Percentiles rank a stretch among this genome's conserved stretches.
Evolutionary conservation across 345 rosid genomes (phyloP).

Genomic region (Isatis tinctoria): DNA sequence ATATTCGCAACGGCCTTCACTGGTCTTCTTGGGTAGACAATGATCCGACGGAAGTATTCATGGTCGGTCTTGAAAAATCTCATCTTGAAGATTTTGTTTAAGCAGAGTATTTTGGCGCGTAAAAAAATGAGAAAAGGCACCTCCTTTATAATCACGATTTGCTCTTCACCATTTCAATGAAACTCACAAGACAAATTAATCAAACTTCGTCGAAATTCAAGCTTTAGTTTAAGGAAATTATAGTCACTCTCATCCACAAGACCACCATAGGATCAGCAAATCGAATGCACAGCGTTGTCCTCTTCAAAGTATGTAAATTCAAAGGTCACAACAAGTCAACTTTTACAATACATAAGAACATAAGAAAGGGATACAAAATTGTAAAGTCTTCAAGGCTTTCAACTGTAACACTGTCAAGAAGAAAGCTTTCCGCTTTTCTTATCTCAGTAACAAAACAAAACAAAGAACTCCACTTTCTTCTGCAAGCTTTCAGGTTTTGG

Average conservation of each 20-base stretch:
- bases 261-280: not conserved
- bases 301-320: too few species aligned
- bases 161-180: not conserved
- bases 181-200: too few species aligned
- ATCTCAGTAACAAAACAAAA: not conserved
- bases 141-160: not conserved
- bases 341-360: not conserved
- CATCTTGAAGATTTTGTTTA: conserved; percentile 22
- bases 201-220: not conserved
- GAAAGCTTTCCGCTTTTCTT: not conserved
- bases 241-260: not conserved
- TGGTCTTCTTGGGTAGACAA: conserved; percentile 9
- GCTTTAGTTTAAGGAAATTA: not conserved
- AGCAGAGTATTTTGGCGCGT: too few species aligned
- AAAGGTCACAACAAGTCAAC: not conserved
- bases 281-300: not conserved
- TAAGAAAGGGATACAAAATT: not conserved
- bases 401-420: not conserved
- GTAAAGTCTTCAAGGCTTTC: not conserved
- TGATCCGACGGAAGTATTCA: conserved; percentile 14
- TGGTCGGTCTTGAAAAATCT: conserved; percentile 30
- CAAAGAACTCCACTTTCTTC: not conserved
- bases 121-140: not conserved
- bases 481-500: not conserved
- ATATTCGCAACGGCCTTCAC: conserved; percentile 23